Evolutionary conservation across 495 filamentous ascomycete species (phyloP), one percentile per base, ranked within the genome.

Genomic region (Cenococcum geophilum): DNA sequence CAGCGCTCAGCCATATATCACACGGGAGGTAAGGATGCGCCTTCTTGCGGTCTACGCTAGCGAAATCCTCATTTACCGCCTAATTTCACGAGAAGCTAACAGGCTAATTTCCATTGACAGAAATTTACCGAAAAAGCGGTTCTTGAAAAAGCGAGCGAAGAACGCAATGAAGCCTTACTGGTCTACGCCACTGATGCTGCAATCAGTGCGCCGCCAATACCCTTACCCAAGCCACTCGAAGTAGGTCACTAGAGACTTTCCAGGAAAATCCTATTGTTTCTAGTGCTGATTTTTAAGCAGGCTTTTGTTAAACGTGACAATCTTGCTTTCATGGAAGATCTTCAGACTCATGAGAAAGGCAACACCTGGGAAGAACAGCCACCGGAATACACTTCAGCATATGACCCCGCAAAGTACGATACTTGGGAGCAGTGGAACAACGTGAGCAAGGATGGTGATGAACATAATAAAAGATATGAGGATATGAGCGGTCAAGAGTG

Each of bases 161-260:
- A 68, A 10, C 20, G 59, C 37, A 50, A 34, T 14, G 36, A 54
- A 25, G 68, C 59, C 1, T 40, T 70, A 4, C 57, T 70, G 4
- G 60, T 70, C 3, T 70, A 70, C 49, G 68, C 65, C 35, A 70
- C 64, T 40, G 57, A 63, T 34, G 57, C 23, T 12, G 65, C 68
- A 5, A 36, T 56, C n/a, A 47, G 35, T n/a, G 27, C 35, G 4
- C 52, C 42, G 5, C 23, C 21, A 14, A 8, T 37, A 12, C 57
- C 61, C 9, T 52, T 64, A 8, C 23, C 61, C 6, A 34, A 55
- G 23, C 23, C 57, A 6, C 65, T 68, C 18, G 49, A 23, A 11
- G 49, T 32, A 32, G 27, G 27, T 32, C 27, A 32, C 3, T 6
- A 32, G 27, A 2, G 6, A 32, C 6, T 32, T 32, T 2, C 6